These are phyloP conservation scores for Draba incana DNA, from an alignment of 345 rosid genomes.

Conservation along the genomic window DNA sequence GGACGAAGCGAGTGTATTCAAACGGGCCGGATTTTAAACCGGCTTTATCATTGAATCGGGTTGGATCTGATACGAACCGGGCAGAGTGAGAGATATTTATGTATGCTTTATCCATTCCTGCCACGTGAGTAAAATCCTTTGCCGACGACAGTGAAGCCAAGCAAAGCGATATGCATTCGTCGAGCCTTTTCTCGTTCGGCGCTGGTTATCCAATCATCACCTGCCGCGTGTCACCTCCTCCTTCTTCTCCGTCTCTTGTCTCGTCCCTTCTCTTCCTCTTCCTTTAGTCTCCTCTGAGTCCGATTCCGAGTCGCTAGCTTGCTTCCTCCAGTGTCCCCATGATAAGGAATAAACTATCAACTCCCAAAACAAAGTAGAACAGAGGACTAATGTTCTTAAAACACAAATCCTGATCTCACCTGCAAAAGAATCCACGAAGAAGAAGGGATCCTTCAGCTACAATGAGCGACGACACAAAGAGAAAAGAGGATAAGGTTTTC, in stretches of 20 bases:
- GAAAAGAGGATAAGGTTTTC: no score
- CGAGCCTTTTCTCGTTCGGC: slow-evolving; percentile 48
- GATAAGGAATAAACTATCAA: no score
- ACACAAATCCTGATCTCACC: no score
- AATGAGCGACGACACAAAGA: no score
- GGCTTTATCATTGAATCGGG: background rate
- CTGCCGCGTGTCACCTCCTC: slow-evolving; percentile 52
- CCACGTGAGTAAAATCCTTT: slow-evolving; percentile 33
- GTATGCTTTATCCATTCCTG: slow-evolving; percentile 54
- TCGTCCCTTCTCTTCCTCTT: slow-evolving; percentile 27
- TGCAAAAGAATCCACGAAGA: no score
- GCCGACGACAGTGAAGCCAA: slow-evolving; percentile 27
- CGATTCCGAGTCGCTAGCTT: slow-evolving; percentile 45
- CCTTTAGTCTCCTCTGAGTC: slow-evolving; percentile 26
- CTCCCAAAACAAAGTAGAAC: no score
- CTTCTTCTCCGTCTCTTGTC: background rate
- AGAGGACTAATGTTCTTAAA: no score
- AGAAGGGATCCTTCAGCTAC: no score
- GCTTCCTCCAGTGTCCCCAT: slow-evolving; percentile 84
- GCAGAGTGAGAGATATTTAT: slow-evolving; percentile 13
- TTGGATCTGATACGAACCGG: slow-evolving; percentile 17
- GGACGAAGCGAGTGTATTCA: background rate
- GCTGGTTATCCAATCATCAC: slow-evolving; percentile 49
- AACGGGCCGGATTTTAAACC: background rate
- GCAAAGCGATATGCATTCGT: slow-evolving; percentile 47